Evolutionary conservation across 306 rosid genomes (phyloP).

Genomic region (Gastrolobium villosum): DNA sequence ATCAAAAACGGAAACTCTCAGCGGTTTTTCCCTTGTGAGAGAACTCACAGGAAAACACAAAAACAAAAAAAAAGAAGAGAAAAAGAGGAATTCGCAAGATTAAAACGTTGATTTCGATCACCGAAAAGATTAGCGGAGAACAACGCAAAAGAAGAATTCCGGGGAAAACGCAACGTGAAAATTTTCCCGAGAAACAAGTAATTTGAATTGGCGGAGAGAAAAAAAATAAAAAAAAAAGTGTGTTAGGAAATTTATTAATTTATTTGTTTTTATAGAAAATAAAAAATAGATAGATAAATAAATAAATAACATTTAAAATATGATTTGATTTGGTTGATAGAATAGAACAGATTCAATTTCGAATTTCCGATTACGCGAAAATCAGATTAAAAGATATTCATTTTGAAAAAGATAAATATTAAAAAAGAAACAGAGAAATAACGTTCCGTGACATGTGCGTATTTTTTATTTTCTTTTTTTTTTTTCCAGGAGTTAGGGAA

Average conservation of each 20-base stretch:
- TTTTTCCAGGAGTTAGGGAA: not conserved
- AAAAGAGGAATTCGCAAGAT: not conserved
- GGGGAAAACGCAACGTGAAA: slow-evolving; percentile 11
- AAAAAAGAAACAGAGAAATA: not conserved
- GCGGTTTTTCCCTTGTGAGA: not conserved
- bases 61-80: no score
- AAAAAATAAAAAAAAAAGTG: not conserved
- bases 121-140: not conserved
- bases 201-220: slow-evolving; percentile 44
- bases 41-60: not conserved
- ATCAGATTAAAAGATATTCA: not conserved
- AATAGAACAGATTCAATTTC: no score
- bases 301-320: no score
- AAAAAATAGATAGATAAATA: no score
- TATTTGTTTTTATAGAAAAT: no score
- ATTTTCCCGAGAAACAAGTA: slow-evolving; percentile 45
- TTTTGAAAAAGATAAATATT: not conserved
- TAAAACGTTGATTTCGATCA: slow-evolving; percentile 34
- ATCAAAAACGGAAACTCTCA: not conserved
- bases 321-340: no score
- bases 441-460: not conserved
- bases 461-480: not conserved
- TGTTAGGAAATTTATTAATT: not conserved
- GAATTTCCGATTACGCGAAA: not conserved
- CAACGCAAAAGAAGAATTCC: slow-evolving; percentile 4